phyloP scores from a whole-genome alignment of 441 rosid genomes.

The Adansonia rubrostipa region DNA sequence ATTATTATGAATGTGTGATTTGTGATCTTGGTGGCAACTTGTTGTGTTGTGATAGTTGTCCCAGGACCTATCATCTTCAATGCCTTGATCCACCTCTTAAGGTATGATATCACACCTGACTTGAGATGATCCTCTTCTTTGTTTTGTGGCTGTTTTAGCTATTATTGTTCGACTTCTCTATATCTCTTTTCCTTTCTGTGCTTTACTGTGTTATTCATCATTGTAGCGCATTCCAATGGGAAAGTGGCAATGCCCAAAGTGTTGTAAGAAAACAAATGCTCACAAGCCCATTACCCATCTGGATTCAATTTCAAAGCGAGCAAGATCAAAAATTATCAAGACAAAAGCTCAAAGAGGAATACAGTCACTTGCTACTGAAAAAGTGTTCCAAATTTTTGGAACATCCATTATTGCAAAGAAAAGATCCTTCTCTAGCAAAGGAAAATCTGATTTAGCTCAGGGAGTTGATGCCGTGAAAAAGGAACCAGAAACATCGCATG shows the following conservation, averaged over 20 bases:
- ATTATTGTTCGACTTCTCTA: constrained; percentile 8
- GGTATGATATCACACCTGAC: constrained; percentile 49
- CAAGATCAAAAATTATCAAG: constrained; percentile 70
- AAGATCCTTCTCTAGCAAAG: constrained; percentile 79
- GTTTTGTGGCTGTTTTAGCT: constrained; percentile 18
- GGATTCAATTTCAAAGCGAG: constrained; percentile 83
- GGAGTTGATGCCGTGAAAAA: constrained; percentile 57
- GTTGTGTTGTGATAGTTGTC: constrained; percentile 98
- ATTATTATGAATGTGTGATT: constrained; percentile 94
- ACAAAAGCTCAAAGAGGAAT: constrained; percentile 58
- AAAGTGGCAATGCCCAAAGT: constrained; percentile 96
- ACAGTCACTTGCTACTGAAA: constrained; percentile 55
- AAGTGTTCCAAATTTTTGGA: constrained; percentile 72
- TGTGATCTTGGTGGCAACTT: constrained; percentile 99
- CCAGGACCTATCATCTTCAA: constrained; percentile 88
- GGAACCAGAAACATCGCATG: constrained; percentile 50
- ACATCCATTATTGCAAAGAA: constrained; percentile 60
- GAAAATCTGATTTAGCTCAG: constrained; percentile 53
- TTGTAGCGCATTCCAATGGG: constrained; percentile 94
- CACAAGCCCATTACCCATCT: constrained; percentile 64
- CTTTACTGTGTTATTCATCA: constrained; percentile 30
- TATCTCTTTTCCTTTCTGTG: constrained; percentile 29
- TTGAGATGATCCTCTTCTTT: constrained; percentile 17
- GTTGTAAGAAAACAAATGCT: constrained; percentile 67
- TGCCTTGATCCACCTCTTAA: constrained; percentile 99